Evolutionary conservation across 2,329 filamentous ascomycete species (phyloP), one percentile per base, ranked within the genome.

Genomic region (Colletotrichum siamense): DNA sequence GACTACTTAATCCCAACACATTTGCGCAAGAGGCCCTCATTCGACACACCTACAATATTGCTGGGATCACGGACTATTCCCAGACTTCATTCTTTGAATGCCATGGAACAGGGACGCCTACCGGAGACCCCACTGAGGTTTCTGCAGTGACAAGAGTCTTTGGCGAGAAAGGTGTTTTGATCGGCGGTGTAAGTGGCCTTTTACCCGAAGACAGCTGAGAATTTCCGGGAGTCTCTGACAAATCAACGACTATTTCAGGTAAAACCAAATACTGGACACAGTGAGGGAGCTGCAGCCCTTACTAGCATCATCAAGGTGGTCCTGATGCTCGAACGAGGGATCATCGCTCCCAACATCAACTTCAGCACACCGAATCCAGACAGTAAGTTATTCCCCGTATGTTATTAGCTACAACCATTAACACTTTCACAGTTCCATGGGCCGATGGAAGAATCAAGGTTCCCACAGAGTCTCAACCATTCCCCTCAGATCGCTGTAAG

Each of bases 81-180:
- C 52, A 82, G 52, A 84, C 82, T 1, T 79, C 77, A 8, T 81
- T 81, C 32, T 67, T 85, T 1, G 84, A 89, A 74, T 84, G 83
- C 26, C 88, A 90, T 36, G 88, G 87, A 0, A 89, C 88, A 0
- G 87, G 87, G 1, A 89, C 88, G 0, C 66, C 77, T 2, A 82
- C 80, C 0, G 88, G 88, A 0, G 88, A 89, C 67, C 85, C 85
- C 0, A 79, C 84, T 6, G 88, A 88, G 69, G 81, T 84, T 2
- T 69, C 66, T 0, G 85, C 85, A 1, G 81, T 89, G 3, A 79
- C 77, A 1, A 74, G 77, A 1, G 79, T 83, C 1, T 86, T 86
- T 69, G 80, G 79, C 0, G 64, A 80, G 1, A 26, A 77, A 0
- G 79, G 80, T 5, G 69, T 82, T 22, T 75, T 81, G 39, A 82